Conservation (phyloP, 108 stramenopile species). For the Parietichytrium sp. region DNA sequence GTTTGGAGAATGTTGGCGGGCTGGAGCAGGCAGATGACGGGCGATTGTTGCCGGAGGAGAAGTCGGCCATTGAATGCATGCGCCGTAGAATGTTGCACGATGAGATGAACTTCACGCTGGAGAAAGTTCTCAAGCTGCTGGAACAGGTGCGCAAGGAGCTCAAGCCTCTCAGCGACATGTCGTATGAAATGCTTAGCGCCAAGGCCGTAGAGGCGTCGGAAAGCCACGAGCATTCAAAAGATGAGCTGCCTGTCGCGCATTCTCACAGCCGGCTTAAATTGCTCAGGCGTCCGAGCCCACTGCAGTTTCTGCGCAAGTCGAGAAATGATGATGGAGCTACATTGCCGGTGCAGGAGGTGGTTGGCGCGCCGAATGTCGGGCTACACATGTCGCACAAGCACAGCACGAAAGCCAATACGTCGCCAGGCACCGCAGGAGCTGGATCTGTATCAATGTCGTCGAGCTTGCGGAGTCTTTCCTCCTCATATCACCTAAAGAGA, state of each 20-base stretch:
- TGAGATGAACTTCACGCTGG: background rate
- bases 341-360: background rate
- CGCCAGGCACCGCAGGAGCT: background rate
- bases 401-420: background rate
- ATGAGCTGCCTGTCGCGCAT: background rate
- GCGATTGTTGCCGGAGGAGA: no score
- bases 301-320: constrained; percentile 1
- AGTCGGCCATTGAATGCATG: background rate
- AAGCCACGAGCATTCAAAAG: background rate
- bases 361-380: background rate
- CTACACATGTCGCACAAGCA: constrained; percentile 29
- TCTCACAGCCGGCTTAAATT: background rate
- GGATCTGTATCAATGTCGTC: background rate
- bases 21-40: no score
- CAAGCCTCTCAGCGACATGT: background rate
- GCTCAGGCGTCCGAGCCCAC: background rate
- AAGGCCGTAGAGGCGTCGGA: background rate
- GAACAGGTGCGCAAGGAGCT: background rate
- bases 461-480: background rate
- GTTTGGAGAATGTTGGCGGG: no score
- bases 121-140: constrained; percentile 21
- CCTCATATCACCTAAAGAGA: no score
- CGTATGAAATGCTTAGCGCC: background rate
- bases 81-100: background rate
- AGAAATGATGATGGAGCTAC: background rate